Percentiles rank a stretch among this genome's conserved stretches.
Evolutionary conservation across 2,329 filamentous ascomycete species (phyloP).

Genomic region (Monosporascus sp.): DNA sequence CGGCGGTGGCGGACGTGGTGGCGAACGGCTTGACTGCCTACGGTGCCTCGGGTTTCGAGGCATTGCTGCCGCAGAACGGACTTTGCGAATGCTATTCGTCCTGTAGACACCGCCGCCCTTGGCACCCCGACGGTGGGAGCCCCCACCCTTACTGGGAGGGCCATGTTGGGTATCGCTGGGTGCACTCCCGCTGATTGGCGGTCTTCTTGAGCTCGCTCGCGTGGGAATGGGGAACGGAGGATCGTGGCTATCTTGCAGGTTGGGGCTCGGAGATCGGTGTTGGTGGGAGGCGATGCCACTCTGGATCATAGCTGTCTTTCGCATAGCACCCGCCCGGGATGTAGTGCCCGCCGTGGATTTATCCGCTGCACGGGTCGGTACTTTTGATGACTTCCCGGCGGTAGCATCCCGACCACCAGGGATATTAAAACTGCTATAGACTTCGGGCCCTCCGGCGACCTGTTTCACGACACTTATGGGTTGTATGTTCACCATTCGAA

Average conservation of each 20-base stretch:
- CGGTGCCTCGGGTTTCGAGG: slow-evolving; percentile 47
- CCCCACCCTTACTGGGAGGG: slow-evolving; percentile 56
- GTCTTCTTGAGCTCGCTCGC: slow-evolving; percentile 77
- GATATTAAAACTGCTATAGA: slow-evolving; percentile 39
- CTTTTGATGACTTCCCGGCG: slow-evolving; percentile 26
- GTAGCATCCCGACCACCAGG: slow-evolving; percentile 22
- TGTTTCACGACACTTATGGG: slow-evolving; percentile 28
- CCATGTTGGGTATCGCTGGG: slow-evolving; percentile 70
- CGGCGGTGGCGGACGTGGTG: slow-evolving; percentile 41
- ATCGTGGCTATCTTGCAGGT: slow-evolving; percentile 50
- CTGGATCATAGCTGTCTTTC: slow-evolving; percentile 74
- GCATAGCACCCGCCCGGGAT: slow-evolving; percentile 57
- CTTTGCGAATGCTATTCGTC: slow-evolving; percentile 67
- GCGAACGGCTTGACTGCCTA: slow-evolving; percentile 52
- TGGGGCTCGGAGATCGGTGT: slow-evolving; percentile 59
- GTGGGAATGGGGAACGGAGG: slow-evolving; percentile 92
- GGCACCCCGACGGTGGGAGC: slow-evolving; percentile 48
- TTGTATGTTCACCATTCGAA: slow-evolving; percentile 12
- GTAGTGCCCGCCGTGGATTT: slow-evolving; percentile 31
- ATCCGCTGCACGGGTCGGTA: slow-evolving; percentile 21
- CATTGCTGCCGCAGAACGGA: slow-evolving; percentile 74
- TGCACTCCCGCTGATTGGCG: slow-evolving; percentile 58
- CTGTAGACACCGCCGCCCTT: slow-evolving; percentile 44
- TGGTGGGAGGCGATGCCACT: slow-evolving; percentile 68
- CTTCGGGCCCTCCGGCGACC: slow-evolving; percentile 33